Percentiles rank a stretch among this genome's conserved stretches.
Conservation (phyloP, 495 filamentous ascomycete genomes). For the Aspergillus asperescens region DNA sequence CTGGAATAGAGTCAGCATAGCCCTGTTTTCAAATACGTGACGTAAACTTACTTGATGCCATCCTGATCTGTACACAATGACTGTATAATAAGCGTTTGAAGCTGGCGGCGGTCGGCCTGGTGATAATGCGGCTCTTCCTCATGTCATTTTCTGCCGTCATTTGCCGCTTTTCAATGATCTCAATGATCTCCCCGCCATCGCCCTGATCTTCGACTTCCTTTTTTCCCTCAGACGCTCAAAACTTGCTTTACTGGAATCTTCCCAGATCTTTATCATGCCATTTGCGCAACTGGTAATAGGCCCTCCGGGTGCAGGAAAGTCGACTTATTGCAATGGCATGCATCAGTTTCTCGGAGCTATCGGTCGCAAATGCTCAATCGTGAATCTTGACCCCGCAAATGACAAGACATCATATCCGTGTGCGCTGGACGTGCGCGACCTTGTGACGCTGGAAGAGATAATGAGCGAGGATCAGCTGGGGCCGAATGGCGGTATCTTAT, state of each 20-base stretch:
- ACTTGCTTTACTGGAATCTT: background rate
- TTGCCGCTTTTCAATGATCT: conserved; percentile 26
- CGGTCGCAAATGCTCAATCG: conserved; percentile 85
- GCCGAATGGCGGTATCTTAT: conserved; percentile 87
- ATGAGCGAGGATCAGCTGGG: conserved; percentile 91
- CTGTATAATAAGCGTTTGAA: conserved; percentile 1
- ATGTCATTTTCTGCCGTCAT: conserved; percentile 32
- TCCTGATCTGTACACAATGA: conserved; percentile 11
- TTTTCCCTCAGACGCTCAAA: background rate
- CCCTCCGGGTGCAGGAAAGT: conserved; percentile 90
- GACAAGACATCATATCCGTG: conserved; percentile 61
- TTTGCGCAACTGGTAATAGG: conserved; percentile 81
- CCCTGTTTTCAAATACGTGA: background rate
- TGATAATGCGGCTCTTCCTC: conserved; percentile 27
- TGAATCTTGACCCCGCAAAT: conserved; percentile 97
- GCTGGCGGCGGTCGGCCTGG: conserved; percentile 21
- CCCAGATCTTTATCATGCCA: conserved; percentile 39
- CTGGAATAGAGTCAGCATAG: conserved; percentile 23
- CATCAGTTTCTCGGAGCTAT: conserved; percentile 96
- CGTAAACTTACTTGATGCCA: conserved; percentile 37
- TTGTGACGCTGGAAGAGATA: conserved; percentile 86
- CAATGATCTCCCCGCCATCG: conserved; percentile 29
- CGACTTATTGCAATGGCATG: conserved; percentile 97
- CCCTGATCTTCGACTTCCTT: background rate
- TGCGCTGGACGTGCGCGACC: conserved; percentile 83